Evolutionary conservation across 345 rosid genomes (phyloP).

Genomic region (Cardamine chenopodiifolia): DNA sequence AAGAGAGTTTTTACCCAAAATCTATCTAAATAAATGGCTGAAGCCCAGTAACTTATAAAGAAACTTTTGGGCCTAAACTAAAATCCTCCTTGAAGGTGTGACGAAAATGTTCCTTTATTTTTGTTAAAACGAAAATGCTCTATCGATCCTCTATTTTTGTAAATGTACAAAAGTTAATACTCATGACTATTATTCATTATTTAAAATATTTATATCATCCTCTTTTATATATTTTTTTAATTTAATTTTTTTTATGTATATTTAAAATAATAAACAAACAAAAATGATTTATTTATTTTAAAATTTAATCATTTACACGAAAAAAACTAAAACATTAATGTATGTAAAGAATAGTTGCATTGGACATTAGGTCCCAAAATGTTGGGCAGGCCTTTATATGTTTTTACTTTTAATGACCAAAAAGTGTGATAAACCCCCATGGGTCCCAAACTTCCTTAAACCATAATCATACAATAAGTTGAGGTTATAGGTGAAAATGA

Average conservation of each 20-base stretch:
- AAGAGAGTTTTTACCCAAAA: not conserved
- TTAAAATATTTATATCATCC: not conserved
- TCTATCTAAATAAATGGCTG: not conserved
- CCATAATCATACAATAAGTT: constrained; percentile 31
- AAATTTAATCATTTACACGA: not conserved
- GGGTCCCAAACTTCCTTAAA: constrained; percentile 42
- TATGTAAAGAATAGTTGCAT: not conserved
- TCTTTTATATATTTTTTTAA: not conserved
- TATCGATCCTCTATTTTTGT: not conserved
- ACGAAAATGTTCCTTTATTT: not conserved
- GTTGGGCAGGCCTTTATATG: constrained; percentile 41
- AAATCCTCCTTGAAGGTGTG: not conserved
- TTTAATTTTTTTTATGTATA: not conserved
- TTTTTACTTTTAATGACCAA: constrained; percentile 33
- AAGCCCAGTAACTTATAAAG: not conserved
- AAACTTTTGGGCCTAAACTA: not conserved
- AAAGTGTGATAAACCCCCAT: constrained; percentile 32
- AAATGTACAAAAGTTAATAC: not conserved
- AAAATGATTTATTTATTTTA: not conserved
- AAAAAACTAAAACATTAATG: not conserved
- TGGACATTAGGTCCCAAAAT: constrained; percentile 38
- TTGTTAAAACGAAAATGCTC: too few species aligned
- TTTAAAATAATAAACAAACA: not conserved
- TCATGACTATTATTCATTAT: not conserved
- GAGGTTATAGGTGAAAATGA: not conserved